These are phyloP conservation scores for Fagus crenata DNA, from an alignment of 306 rosid genomes.

Conservation along the genomic window DNA sequence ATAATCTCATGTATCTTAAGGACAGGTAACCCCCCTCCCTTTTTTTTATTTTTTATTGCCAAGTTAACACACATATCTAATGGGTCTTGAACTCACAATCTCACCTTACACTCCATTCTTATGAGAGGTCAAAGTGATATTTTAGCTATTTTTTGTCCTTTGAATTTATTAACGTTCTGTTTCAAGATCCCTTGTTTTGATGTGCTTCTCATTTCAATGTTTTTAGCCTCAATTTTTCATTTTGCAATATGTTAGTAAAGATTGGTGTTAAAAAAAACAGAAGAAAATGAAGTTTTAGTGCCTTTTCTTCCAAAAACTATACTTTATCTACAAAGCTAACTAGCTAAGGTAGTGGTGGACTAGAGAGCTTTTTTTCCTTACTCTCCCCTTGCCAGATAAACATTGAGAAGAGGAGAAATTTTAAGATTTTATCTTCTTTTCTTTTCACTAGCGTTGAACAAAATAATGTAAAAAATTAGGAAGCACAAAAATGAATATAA, in stretches of 20 bases:
- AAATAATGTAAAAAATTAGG: neutral
- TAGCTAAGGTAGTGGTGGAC: neutral
- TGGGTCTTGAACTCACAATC: neutral
- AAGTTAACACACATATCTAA: neutral
- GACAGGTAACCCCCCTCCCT: constrained; percentile 30
- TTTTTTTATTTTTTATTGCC: constrained; percentile 8
- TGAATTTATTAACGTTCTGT: neutral
- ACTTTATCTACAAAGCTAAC: neutral
- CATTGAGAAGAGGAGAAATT: neutral
- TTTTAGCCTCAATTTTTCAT: neutral
- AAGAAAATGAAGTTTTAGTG: neutral
- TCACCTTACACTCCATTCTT: neutral
- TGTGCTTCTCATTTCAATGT: neutral
- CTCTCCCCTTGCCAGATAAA: neutral
- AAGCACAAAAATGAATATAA: neutral
- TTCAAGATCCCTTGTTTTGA: neutral
- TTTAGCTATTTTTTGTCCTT: neutral
- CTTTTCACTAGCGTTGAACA: neutral
- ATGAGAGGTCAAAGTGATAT: too few species aligned
- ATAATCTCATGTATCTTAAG: constrained; percentile 49
- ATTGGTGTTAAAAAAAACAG: neutral
- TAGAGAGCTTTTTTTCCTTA: neutral
- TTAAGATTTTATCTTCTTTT: neutral
- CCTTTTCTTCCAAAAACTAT: neutral
- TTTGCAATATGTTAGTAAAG: neutral